Evolutionary conservation across 495 filamentous ascomycete genomes (phyloP), one percentile per base, ranked within the genome.

Genomic region (Xylaria palmicola): DNA sequence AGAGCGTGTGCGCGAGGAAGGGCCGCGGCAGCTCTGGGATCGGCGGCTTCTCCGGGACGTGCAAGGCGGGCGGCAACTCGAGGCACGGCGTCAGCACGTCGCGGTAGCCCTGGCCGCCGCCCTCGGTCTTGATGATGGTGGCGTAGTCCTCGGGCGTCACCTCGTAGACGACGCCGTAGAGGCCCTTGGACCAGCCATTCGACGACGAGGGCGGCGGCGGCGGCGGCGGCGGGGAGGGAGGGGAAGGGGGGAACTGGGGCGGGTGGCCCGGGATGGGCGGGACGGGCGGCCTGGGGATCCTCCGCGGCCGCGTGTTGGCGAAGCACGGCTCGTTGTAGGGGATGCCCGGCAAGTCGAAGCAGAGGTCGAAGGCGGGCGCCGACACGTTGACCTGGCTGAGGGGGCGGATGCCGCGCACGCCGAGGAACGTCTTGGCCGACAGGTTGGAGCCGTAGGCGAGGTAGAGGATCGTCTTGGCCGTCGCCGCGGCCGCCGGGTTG

Each of bases 371-470:
- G 4, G 81, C 77, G 0, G 94, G 94, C 15, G 92, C 90, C 5
- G 86, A 80, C 17, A 96, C 94, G 68, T 90, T 88, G 64, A 93
- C 71, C 58, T 87, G 79, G 44, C 88, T 89, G 9, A 97, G 69
- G 0, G 94, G 94, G 7, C 81, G 83, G 69, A 98, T 92, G 61
- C 87, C 88, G 12, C 92, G 86, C 30, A 64, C 74, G 47, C 88
- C 90, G 27, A 84, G 81, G 72, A 98, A 97, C 0, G 88, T 92
- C 67, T 87, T 71, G 17, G 86, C 79, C 52, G 77, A 82, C 57
- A 98, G 83, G 71, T 98, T 98, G 50, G 92, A 96, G 62, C 94
- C 94, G 66, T 98, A 98, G 39, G 94, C 94, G 10, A 98, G 85
- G 76, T 98, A 98, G 45, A 96, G 82, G 50, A 96, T 79, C 2